These are phyloP conservation scores for Salix suchowensis DNA, from an alignment of 345 rosid genomes.

Conservation along the genomic window DNA sequence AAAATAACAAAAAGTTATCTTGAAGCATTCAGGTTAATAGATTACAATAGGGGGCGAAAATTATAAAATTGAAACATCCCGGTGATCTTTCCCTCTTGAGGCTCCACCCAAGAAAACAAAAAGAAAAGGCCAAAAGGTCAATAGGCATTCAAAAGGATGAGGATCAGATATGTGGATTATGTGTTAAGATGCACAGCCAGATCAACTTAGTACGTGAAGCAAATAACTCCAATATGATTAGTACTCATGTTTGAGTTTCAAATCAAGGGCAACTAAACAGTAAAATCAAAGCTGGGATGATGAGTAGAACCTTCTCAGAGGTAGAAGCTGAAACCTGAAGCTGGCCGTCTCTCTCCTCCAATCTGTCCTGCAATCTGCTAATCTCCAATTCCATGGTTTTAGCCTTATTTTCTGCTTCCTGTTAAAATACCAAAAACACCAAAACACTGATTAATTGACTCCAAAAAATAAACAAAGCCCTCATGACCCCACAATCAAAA, in stretches of 20 bases:
- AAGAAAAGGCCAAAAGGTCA: constrained; percentile 15
- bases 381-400: constrained; percentile 62
- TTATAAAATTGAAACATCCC: not conserved
- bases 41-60: constrained; percentile 3
- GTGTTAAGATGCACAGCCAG: not conserved
- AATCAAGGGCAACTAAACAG: not conserved
- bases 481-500: constrained; percentile 29
- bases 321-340: constrained; percentile 61
- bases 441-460: not conserved
- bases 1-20: not conserved
- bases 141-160: constrained; percentile 17
- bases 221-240: not conserved
- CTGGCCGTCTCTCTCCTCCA: constrained; percentile 57
- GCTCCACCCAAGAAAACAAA: constrained; percentile 31
- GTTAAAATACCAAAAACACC: constrained; percentile 10
- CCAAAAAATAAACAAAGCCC: constrained; percentile 7
- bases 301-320: constrained; percentile 60
- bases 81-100: constrained; percentile 18
- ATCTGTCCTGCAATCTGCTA: constrained; percentile 35
- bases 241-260: constrained; percentile 11
- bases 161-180: constrained; percentile 5
- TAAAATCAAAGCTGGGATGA: not conserved
- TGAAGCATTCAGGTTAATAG: constrained; percentile 4
- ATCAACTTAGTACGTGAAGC: constrained; percentile 5
- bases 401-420: constrained; percentile 82